Percentiles rank a stretch among this genome's conserved stretches.
These are phyloP conservation scores for Geotrichum candidum DNA, from an alignment of 1,139 yeast species.

Conservation along the genomic window DNA sequence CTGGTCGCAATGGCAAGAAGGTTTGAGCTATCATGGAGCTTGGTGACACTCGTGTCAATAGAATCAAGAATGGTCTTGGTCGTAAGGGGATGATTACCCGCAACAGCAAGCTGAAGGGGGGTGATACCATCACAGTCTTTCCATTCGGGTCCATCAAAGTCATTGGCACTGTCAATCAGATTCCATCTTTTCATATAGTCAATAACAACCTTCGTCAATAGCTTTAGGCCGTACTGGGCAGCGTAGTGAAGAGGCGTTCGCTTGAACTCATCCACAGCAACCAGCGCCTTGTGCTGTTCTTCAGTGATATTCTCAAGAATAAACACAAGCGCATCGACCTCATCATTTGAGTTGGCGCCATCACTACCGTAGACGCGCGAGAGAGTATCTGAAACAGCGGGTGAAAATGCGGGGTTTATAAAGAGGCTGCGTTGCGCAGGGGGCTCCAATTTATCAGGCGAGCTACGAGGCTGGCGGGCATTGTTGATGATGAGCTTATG, in stretches of 20 bases:
- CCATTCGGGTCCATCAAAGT: slow-evolving; percentile 46
- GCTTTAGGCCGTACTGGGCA: slow-evolving; percentile 76
- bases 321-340: slow-evolving; percentile 48
- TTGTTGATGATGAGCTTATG: slow-evolving; percentile 75
- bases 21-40: slow-evolving; percentile 46
- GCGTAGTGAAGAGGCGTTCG: slow-evolving; percentile 90
- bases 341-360: slow-evolving; percentile 42
- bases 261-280: slow-evolving; percentile 65
- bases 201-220: slow-evolving; percentile 53
- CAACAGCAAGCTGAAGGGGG: slow-evolving; percentile 77
- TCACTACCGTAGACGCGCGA: slow-evolving; percentile 57
- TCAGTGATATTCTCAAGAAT: slow-evolving; percentile 50
- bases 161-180: slow-evolving; percentile 34
- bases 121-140: slow-evolving; percentile 78
- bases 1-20: slow-evolving; percentile 59
- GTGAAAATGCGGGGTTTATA: slow-evolving; percentile 46
- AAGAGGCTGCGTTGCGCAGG: slow-evolving; percentile 27
- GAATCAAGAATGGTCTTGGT: slow-evolving; percentile 52
- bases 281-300: slow-evolving; percentile 48
- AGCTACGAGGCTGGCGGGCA: slow-evolving; percentile 46
- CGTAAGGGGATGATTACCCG: slow-evolving; percentile 79
- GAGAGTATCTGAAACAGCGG: slow-evolving; percentile 39
- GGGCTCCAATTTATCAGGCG: slow-evolving; percentile 15
- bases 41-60: slow-evolving; percentile 32
- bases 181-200: slow-evolving; percentile 49